Percentiles rank a stretch among this genome's conserved stretches.
Evolutionary conservation across 2,329 filamentous ascomycete genomes (phyloP).

Genomic region (Colletotrichum sp.): DNA sequence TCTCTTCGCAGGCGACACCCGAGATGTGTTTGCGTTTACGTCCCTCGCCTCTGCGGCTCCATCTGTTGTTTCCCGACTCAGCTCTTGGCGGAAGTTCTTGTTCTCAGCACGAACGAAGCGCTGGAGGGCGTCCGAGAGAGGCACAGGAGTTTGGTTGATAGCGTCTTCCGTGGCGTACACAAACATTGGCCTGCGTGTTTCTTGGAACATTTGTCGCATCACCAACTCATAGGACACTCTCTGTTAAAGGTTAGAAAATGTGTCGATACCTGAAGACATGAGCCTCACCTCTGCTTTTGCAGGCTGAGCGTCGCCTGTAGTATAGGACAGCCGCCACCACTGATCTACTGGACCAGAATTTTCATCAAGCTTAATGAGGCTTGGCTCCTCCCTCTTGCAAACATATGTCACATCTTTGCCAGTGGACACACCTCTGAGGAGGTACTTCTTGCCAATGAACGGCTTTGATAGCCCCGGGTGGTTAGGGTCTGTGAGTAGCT

Average conservation of each 20-base stretch:
- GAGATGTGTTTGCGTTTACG: constrained; percentile 9
- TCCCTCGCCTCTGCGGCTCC: constrained; percentile 4
- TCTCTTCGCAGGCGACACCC: constrained; percentile 46
- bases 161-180: constrained; percentile 60
- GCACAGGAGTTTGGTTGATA: constrained; percentile 35
- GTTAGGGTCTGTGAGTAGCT: constrained; percentile 42
- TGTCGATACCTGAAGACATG: neutral
- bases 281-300: constrained; percentile 52
- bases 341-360: constrained; percentile 43
- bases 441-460: constrained; percentile 50
- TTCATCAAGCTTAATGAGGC: constrained; percentile 47
- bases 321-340: constrained; percentile 61
- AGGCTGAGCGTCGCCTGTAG: constrained; percentile 41
- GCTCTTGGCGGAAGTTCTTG: constrained; percentile 54
- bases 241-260: constrained; percentile 35
- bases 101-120: constrained; percentile 58
- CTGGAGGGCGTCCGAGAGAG: constrained; percentile 44
- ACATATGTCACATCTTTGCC: constrained; percentile 53
- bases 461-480: constrained; percentile 39
- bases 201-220: constrained; percentile 49
- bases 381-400: constrained; percentile 46
- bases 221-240: constrained; percentile 52
- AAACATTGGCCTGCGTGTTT: constrained; percentile 52
- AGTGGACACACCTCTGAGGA: constrained; percentile 57
- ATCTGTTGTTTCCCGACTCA: constrained; percentile 41